phyloP scores from a whole-genome alignment of 1,284 basidiomycete genomes.

The Singerocomus rubriflavus region DNA sequence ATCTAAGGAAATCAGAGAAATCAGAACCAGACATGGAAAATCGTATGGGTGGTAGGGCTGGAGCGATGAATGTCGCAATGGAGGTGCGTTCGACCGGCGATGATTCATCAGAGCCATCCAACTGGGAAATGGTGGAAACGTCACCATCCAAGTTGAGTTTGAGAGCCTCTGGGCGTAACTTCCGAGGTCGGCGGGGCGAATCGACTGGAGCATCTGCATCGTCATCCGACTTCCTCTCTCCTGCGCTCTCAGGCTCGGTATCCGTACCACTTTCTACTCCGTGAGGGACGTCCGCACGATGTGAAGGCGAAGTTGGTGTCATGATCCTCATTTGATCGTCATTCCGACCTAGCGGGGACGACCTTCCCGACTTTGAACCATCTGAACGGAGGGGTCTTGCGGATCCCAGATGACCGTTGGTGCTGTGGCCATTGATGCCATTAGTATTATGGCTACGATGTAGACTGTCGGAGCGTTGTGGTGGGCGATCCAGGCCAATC shows the following conservation, averaged over 20 bases:
- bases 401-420: constrained; percentile 12
- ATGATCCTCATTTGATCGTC: constrained; percentile 32
- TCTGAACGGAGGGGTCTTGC: constrained; percentile 19
- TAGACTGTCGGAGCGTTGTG: constrained; percentile 28
- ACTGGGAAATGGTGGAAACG: constrained; percentile 25
- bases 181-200: constrained; percentile 49
- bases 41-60: constrained; percentile 76
- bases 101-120: constrained; percentile 44
- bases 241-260: constrained; percentile 55
- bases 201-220: constrained; percentile 24
- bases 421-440: neutral
- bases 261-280: constrained; percentile 73
- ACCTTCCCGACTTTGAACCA: constrained; percentile 14
- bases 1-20: constrained; percentile 68
- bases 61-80: constrained; percentile 72
- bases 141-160: constrained; percentile 23
- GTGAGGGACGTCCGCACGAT: constrained; percentile 64
- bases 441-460: constrained; percentile 8
- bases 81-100: constrained; percentile 62
- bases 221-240: constrained; percentile 33
- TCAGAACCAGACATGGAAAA: constrained; percentile 79
- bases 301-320: constrained; percentile 55
- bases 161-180: constrained; percentile 32
- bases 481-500: constrained; percentile 25
- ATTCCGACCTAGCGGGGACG: constrained; percentile 21